Percentiles rank a stretch among this genome's conserved stretches.
Evolutionary conservation across 1,284 basidiomycete species (phyloP).

Genomic region (Cystobasidium pallidum): DNA sequence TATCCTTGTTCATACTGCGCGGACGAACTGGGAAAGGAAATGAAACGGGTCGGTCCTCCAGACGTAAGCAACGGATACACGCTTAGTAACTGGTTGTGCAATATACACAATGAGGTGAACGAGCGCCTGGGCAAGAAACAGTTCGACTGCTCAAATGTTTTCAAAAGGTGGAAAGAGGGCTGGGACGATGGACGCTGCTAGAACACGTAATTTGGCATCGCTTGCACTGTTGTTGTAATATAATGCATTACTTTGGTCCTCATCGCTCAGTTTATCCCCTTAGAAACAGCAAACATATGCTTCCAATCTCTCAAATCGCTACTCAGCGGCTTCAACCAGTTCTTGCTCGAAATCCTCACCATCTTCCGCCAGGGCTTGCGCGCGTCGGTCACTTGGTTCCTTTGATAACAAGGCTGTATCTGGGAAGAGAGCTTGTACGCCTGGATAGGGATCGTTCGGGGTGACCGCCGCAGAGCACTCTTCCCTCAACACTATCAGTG

Average conservation of each 20-base stretch:
- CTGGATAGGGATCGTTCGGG: constrained; percentile 27
- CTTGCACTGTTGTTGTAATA: constrained; percentile 15
- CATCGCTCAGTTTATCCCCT: too few species aligned
- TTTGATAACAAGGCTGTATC: constrained; percentile 47
- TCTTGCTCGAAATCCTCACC: constrained; percentile 7
- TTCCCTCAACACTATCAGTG: constrained; percentile 27
- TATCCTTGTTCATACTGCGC: constrained; percentile 89
- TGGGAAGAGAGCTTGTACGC: constrained; percentile 46
- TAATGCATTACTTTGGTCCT: not conserved
- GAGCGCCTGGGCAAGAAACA: constrained; percentile 74
- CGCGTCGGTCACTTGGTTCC: constrained; percentile 19
- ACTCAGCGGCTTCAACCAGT: not conserved
- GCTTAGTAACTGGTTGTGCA: constrained; percentile 83
- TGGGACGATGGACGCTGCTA: constrained; percentile 84
- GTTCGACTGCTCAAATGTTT: constrained; percentile 77
- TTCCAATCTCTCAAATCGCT: too few species aligned
- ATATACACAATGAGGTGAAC: constrained; percentile 89
- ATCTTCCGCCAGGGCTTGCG: not conserved
- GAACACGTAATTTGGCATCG: constrained; percentile 43
- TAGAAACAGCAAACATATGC: too few species aligned
- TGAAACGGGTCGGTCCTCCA: constrained; percentile 67
- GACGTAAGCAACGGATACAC: constrained; percentile 68
- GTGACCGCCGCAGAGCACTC: constrained; percentile 20
- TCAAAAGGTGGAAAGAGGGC: constrained; percentile 88
- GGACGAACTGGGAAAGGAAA: constrained; percentile 71